Conservation (phyloP, 2,329 filamentous ascomycete species). For the Pleochaeta shiraiana region DNA sequence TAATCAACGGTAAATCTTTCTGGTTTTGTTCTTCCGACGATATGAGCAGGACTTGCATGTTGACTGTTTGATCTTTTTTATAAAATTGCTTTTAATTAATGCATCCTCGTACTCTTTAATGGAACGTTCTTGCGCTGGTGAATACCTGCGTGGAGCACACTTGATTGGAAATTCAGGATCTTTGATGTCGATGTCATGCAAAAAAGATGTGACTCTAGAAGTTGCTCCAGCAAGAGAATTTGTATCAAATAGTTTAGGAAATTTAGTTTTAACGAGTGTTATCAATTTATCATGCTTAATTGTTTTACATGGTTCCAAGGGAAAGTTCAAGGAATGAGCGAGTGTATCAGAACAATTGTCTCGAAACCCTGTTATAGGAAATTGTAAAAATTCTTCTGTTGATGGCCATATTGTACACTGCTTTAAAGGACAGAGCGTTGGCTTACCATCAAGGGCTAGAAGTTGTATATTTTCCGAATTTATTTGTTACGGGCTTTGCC, state of each 20-base stretch:
- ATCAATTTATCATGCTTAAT: not conserved
- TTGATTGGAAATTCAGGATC: not conserved
- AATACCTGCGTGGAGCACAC: not conserved
- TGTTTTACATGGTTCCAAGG: not conserved
- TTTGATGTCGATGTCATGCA: not conserved
- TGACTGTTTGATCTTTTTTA: not conserved
- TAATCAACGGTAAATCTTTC: not conserved
- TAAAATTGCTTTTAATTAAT: not conserved
- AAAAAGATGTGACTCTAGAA: not conserved
- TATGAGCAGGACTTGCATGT: not conserved
- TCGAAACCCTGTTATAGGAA: too few relatives aligned
- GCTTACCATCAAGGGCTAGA: too few relatives aligned
- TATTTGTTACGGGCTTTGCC: too few relatives aligned
- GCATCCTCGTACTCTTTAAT: constrained; percentile 1
- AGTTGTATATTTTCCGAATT: too few relatives aligned
- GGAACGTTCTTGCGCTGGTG: not conserved
- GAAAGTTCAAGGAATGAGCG: not conserved
- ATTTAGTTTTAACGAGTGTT: not conserved
- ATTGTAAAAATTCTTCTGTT: too few relatives aligned
- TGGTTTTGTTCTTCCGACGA: not conserved
- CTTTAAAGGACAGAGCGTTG: too few relatives aligned
- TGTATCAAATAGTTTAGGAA: not conserved
- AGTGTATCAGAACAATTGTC: too few relatives aligned
- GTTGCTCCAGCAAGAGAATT: not conserved
- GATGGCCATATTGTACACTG: too few relatives aligned